phyloP scores from a whole-genome alignment of 768 basidiomycete genomes.

The Rhizopogon vesiculosus region DNA sequence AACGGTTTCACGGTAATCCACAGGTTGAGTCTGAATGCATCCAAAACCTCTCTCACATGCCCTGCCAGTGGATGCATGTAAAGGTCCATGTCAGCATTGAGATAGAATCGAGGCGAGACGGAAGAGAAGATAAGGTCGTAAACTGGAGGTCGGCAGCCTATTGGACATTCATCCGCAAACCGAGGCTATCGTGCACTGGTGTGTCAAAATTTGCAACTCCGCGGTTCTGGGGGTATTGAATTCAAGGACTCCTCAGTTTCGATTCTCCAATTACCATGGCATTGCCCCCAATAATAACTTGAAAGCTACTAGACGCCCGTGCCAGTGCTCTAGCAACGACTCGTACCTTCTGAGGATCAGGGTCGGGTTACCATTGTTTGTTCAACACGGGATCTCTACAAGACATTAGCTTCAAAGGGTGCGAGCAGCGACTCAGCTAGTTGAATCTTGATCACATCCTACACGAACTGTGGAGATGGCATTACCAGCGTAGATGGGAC shows the following conservation, averaged over 20 bases:
- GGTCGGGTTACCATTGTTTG: too few species aligned
- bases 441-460: too few species aligned
- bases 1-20: conserved; percentile 6
- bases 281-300: too few species aligned
- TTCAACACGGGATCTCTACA: too few species aligned
- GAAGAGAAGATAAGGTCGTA: conserved; percentile 6
- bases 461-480: conserved; percentile 91
- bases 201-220: not conserved
- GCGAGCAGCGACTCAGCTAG: too few species aligned
- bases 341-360: too few species aligned
- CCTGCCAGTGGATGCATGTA: conserved; percentile 27
- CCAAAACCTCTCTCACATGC: conserved; percentile 19
- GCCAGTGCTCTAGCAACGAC: too few species aligned
- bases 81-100: conserved; percentile 42
- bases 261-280: too few species aligned
- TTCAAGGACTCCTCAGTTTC: too few species aligned
- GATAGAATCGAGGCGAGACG: conserved; percentile 24
- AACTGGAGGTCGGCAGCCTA: conserved; percentile 1
- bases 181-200: not conserved
- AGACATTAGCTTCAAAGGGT: too few species aligned
- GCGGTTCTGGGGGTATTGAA: not conserved
- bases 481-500: conserved; percentile 97
- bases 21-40: conserved; percentile 15
- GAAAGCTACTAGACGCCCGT: too few species aligned
- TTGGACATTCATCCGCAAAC: not conserved